These are phyloP conservation scores for Trichosanthes truncata DNA, from an alignment of 306 rosid species.

Conservation along the genomic window DNA sequence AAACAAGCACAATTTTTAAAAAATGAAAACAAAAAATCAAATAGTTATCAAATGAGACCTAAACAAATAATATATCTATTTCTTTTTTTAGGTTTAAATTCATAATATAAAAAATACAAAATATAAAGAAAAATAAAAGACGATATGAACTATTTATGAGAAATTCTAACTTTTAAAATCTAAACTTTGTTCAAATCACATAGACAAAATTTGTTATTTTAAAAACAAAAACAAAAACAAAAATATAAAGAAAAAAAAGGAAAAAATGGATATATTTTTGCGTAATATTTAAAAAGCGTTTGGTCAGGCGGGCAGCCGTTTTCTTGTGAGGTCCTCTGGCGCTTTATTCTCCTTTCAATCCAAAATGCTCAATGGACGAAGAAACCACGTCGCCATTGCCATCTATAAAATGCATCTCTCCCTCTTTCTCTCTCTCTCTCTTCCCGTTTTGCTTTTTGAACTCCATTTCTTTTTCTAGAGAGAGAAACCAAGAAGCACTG, in stretches of 20 bases:
- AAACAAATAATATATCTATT: too few species aligned
- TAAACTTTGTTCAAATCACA: too few species aligned
- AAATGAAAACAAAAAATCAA: too few species aligned
- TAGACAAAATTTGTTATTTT: too few species aligned
- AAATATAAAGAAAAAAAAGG: not conserved
- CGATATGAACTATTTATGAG: too few species aligned
- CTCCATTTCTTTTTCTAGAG: not conserved
- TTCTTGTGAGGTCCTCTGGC: not conserved
- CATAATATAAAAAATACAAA: too few species aligned
- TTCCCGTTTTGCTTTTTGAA: not conserved
- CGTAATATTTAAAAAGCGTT: not conserved
- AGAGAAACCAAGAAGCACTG: not conserved
- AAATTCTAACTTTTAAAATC: too few species aligned
- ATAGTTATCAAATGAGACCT: too few species aligned
- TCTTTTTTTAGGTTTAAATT: too few species aligned
- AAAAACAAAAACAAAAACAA: too few species aligned
- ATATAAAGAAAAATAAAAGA: too few species aligned
- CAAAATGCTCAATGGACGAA: not conserved
- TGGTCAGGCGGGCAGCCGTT: not conserved
- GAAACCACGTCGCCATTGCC: not conserved
- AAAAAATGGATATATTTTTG: not conserved
- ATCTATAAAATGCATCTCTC: not conserved
- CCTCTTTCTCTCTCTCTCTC: not conserved
- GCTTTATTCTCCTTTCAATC: slow-evolving; percentile 1
- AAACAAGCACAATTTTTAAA: too few species aligned